Evolutionary conservation across 2,329 filamentous ascomycete species (phyloP).

Genomic region (Nothophoma quercina): DNA sequence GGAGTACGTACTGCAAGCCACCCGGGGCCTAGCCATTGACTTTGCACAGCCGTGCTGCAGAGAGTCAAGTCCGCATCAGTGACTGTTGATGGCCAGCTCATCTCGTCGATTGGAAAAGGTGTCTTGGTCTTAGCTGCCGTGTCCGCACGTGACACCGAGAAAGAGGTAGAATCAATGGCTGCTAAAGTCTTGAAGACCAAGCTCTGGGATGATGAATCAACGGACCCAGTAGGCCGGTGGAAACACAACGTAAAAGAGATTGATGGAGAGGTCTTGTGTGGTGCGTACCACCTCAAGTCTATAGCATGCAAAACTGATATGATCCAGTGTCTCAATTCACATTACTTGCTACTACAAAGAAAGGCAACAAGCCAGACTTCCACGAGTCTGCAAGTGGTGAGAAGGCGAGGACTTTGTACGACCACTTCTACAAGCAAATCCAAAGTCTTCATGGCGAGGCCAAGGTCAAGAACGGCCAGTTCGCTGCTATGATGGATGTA

Average conservation of each 20-base stretch:
- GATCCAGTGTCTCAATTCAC: constrained; percentile 92
- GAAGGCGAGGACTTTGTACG: constrained; percentile 81
- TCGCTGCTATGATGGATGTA: constrained; percentile 99
- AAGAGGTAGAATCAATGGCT: constrained; percentile 84
- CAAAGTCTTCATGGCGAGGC: constrained; percentile 74
- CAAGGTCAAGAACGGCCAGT: constrained; percentile 91
- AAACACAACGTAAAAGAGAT: constrained; percentile 90
- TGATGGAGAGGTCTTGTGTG: constrained; percentile 90
- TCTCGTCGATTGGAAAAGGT: constrained; percentile 91
- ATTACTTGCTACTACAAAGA: constrained; percentile 89
- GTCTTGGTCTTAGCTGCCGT: constrained; percentile 91
- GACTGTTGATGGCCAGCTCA: constrained; percentile 86
- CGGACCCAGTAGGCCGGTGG: constrained; percentile 70
- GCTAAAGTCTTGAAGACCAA: constrained; percentile 88
- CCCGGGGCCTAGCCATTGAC: constrained; percentile 18
- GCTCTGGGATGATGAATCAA: constrained; percentile 85
- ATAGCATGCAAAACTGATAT: background rate
- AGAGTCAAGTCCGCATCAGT: constrained; percentile 95
- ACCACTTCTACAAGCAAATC: constrained; percentile 81
- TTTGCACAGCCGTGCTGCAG: constrained; percentile 79
- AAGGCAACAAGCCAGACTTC: constrained; percentile 94
- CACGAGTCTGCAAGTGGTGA: constrained; percentile 83
- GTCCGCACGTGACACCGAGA: constrained; percentile 86
- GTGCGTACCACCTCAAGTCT: constrained; percentile 58
- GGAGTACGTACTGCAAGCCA: constrained; percentile 28